Conservation (phyloP, 495 filamentous ascomycete genomes). For the Neurospora pannonica region DNA sequence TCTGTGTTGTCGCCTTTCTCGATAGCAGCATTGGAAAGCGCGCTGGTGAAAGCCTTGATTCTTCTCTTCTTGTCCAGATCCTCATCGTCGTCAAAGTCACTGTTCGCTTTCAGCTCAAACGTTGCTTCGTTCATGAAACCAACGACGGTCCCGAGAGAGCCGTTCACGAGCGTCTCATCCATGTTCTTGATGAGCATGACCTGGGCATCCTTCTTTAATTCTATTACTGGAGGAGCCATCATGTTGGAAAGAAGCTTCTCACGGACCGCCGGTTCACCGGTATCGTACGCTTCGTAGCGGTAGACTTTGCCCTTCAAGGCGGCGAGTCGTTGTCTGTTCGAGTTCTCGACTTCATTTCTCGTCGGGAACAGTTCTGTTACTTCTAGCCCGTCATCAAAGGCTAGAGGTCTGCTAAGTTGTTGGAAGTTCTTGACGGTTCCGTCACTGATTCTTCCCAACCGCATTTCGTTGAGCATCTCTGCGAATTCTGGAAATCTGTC, state of each 20-base stretch:
- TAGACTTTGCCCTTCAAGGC: slow-evolving; percentile 57
- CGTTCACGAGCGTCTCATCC: slow-evolving; percentile 89
- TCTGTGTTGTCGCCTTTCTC: slow-evolving; percentile 32
- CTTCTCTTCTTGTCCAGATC: slow-evolving; percentile 38
- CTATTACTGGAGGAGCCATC: slow-evolving; percentile 75
- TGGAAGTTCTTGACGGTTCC: slow-evolving; percentile 63
- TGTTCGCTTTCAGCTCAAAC: slow-evolving; percentile 54
- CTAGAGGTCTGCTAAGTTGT: slow-evolving; percentile 56
- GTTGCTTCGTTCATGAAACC: slow-evolving; percentile 77
- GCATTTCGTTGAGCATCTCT: slow-evolving; percentile 94
- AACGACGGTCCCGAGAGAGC: slow-evolving; percentile 76
- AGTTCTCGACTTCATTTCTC: slow-evolving; percentile 76
- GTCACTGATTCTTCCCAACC: slow-evolving; percentile 67
- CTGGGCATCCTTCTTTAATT: slow-evolving; percentile 84
- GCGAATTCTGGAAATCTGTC: slow-evolving; percentile 56
- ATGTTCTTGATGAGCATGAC: slow-evolving; percentile 99
- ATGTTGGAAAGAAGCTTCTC: slow-evolving; percentile 77
- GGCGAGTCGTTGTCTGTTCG: slow-evolving; percentile 66
- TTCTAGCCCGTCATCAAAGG: slow-evolving; percentile 67
- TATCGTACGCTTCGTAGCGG: slow-evolving; percentile 62
- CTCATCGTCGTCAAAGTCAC: slow-evolving; percentile 43
- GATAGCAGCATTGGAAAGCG: slow-evolving; percentile 9
- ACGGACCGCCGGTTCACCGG: slow-evolving; percentile 61
- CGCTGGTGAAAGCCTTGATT: slow-evolving; percentile 28
- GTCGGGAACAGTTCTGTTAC: slow-evolving; percentile 95